Evolutionary conservation across 2,329 filamentous ascomycete species (phyloP).

Genomic region (Tolypocladium inflatum): DNA sequence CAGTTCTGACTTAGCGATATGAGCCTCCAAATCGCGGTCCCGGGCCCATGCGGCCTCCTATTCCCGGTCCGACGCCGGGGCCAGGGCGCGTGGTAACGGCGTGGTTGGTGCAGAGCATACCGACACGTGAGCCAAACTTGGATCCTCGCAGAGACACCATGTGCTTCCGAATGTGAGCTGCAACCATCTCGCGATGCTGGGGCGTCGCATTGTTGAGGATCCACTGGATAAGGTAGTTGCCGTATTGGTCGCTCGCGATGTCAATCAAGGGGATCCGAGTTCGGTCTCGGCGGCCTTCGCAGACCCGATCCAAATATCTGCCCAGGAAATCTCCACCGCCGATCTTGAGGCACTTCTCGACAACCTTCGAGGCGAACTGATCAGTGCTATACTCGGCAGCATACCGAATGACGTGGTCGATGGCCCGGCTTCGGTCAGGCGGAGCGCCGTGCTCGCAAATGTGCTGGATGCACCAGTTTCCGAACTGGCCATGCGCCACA

Average conservation of each 20-base stretch:
- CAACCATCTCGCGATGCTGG: slow-evolving; percentile 88
- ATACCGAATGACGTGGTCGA: slow-evolving; percentile 91
- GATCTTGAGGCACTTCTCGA: slow-evolving; percentile 98
- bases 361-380: slow-evolving; percentile 97
- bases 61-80: slow-evolving; percentile 62
- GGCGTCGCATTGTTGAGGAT: slow-evolving; percentile 80
- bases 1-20: slow-evolving; percentile 37
- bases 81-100: slow-evolving; percentile 82
- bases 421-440: slow-evolving; percentile 81
- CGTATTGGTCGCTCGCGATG: slow-evolving; percentile 96
- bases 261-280: slow-evolving; percentile 96
- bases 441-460: slow-evolving; percentile 94
- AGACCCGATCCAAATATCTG: slow-evolving; percentile 88
- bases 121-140: slow-evolving; percentile 96
- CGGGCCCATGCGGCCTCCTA: slow-evolving; percentile 47
- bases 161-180: slow-evolving; percentile 92
- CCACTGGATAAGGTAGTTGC: slow-evolving; percentile 97
- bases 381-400: slow-evolving; percentile 97
- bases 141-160: slow-evolving; percentile 98
- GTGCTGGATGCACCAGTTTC: slow-evolving; percentile 99
- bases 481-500: slow-evolving; percentile 94
- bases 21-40: slow-evolving; percentile 47
- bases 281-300: slow-evolving; percentile 80
- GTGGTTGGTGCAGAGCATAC: slow-evolving; percentile 97
- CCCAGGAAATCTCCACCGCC: slow-evolving; percentile 82